These are phyloP conservation scores for Themeda triandra DNA, from an alignment of 176 grass and related monocot species.

Conservation along the genomic window DNA sequence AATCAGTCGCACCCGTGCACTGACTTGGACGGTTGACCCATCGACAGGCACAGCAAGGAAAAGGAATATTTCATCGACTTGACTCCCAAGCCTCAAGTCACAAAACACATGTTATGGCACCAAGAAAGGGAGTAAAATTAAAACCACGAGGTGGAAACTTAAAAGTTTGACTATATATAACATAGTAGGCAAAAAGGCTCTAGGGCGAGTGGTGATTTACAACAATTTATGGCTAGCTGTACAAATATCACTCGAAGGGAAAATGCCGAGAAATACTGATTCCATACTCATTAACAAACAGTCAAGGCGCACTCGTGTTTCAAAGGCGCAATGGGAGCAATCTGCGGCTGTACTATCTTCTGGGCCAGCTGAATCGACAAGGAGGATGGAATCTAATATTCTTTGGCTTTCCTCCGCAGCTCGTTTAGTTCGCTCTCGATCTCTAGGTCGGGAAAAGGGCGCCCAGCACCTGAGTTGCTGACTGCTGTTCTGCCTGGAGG, in stretches of 20 bases:
- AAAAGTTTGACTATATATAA: neutral
- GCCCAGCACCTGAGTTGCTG: conserved; percentile 37
- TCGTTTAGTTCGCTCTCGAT: conserved; percentile 89
- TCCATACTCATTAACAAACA: conserved; percentile 6
- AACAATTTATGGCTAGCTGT: conserved; percentile 34
- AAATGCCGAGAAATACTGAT: conserved; percentile 14
- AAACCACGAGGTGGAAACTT: conserved; percentile 6
- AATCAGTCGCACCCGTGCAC: neutral
- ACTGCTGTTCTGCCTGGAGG: conserved; percentile 59
- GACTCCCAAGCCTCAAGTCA: neutral
- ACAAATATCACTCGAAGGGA: conserved; percentile 24
- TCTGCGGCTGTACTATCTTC: conserved; percentile 19
- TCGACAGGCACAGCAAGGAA: neutral
- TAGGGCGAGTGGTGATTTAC: conserved; percentile 26
- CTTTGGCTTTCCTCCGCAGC: conserved; percentile 77
- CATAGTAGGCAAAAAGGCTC: neutral
- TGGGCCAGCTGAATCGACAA: neutral
- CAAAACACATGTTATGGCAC: neutral
- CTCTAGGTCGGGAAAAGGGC: conserved; percentile 65
- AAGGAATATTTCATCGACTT: neutral
- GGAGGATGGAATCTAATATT: conserved; percentile 40
- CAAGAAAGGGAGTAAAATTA: neutral
- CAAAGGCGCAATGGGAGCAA: conserved; percentile 7
- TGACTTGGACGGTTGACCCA: conserved; percentile 11
- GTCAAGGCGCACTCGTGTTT: neutral